These are phyloP conservation scores for Cladobotryum protrusum DNA, from an alignment of 2,329 filamentous ascomycete genomes.

Conservation along the genomic window DNA sequence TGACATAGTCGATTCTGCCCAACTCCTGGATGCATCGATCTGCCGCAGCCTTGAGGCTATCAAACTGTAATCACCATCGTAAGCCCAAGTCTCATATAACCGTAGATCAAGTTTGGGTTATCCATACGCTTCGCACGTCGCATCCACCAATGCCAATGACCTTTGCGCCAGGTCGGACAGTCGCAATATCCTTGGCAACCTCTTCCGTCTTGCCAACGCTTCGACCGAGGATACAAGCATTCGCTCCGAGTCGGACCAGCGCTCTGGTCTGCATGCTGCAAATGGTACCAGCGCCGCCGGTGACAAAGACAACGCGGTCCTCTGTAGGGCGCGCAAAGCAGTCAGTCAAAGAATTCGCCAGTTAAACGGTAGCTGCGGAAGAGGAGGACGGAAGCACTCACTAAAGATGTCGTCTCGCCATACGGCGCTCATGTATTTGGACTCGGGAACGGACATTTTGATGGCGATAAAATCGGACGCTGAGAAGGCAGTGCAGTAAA, in stretches of 20 bases:
- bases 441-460: constrained; percentile 62
- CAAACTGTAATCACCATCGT: constrained; percentile 16
- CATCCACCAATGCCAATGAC: constrained; percentile 81
- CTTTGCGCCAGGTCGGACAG: constrained; percentile 68
- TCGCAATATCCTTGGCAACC: constrained; percentile 75
- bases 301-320: constrained; percentile 88
- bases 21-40: constrained; percentile 76
- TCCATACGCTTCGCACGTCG: constrained; percentile 63
- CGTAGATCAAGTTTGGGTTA: not conserved
- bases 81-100: too few relatives aligned
- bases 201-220: constrained; percentile 81
- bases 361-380: not conserved
- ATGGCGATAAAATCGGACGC: too few relatives aligned
- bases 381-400: constrained; percentile 27
- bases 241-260: constrained; percentile 81
- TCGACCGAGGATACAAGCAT: constrained; percentile 90
- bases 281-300: constrained; percentile 87
- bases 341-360: not conserved
- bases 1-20: constrained; percentile 85
- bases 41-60: constrained; percentile 54
- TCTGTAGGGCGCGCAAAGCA: constrained; percentile 40
- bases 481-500: too few relatives aligned
- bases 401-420: constrained; percentile 87
- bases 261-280: constrained; percentile 92
- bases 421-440: constrained; percentile 71